Percentiles rank a stretch among this genome's conserved stretches.
Evolutionary conservation across 805 yeast genomes (phyloP).

Genomic region (Candida sithepensis): DNA sequence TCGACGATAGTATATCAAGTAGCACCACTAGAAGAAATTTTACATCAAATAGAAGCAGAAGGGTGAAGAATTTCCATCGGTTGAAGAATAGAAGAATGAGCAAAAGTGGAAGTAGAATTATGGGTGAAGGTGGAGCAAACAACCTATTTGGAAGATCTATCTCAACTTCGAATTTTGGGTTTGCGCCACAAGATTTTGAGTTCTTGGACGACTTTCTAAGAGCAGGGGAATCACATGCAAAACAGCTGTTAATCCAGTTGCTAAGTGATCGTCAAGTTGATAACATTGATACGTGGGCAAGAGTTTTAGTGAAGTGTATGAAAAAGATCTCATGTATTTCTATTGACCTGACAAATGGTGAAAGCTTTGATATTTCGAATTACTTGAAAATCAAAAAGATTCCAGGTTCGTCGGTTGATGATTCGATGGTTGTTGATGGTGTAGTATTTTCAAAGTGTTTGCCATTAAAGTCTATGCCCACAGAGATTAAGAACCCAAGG

Average conservation of each 20-base stretch:
- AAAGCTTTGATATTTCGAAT: conserved; percentile 80
- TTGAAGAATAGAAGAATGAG: conserved; percentile 48
- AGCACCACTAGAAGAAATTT: conserved; percentile 11
- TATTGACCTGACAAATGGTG: conserved; percentile 58
- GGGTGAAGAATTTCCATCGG: conserved; percentile 20
- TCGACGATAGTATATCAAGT: conserved; percentile 13
- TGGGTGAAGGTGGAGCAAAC: conserved; percentile 12
- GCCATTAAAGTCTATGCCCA: conserved; percentile 77
- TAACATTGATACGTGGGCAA: conserved; percentile 55
- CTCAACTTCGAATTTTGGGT: conserved; percentile 16
- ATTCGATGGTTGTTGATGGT: conserved; percentile 69
- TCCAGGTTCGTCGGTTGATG: conserved; percentile 65
- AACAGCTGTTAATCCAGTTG: conserved; percentile 53
- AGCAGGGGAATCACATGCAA: conserved; percentile 42
- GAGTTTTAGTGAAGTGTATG: conserved; percentile 47
- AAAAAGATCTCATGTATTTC: conserved; percentile 55
- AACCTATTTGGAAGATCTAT: conserved; percentile 9
- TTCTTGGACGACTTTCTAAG: conserved; percentile 32
- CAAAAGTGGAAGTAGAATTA: conserved; percentile 33
- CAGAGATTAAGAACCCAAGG: conserved; percentile 58
- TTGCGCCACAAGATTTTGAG: conserved; percentile 26
- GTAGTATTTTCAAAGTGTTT: conserved; percentile 78
- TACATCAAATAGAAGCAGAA: conserved; percentile 19
- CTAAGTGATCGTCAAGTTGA: conserved; percentile 57
- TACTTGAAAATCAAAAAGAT: conserved; percentile 84